phyloP scores from a whole-genome alignment of 495 filamentous ascomycete genomes.

The Penicillium flavigenum region DNA sequence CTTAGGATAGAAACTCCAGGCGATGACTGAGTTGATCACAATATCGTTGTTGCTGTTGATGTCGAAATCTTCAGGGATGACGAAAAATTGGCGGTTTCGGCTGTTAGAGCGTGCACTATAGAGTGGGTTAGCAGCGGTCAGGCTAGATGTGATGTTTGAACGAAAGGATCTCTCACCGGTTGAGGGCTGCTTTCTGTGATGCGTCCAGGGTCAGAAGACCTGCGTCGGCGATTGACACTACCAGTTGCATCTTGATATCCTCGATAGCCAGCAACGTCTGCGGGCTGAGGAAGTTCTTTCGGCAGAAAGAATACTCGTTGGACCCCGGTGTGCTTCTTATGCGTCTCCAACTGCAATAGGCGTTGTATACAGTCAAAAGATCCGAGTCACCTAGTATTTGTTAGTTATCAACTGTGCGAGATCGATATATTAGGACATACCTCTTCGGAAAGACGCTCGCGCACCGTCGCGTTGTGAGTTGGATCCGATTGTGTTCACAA shows the following conservation, averaged over 20 bases:
- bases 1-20: constrained; percentile 94
- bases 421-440: constrained; percentile 23
- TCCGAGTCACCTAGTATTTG: constrained; percentile 71
- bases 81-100: constrained; percentile 73
- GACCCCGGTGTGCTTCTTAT: constrained; percentile 63
- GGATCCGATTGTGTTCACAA: constrained; percentile 79
- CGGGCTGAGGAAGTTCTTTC: constrained; percentile 82
- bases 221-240: constrained; percentile 77
- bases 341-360: constrained; percentile 83
- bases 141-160: constrained; percentile 13
- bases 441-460: constrained; percentile 71
- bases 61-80: constrained; percentile 70
- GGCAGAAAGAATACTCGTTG: constrained; percentile 82
- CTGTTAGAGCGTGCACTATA: constrained; percentile 53
- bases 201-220: constrained; percentile 72
- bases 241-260: constrained; percentile 86
- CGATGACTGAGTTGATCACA: constrained; percentile 74
- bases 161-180: constrained; percentile 37
- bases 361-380: constrained; percentile 87
- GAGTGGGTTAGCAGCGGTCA: constrained; percentile 24
- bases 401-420: constrained; percentile 16
- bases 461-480: constrained; percentile 75
- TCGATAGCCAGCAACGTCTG: constrained; percentile 89
- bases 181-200: constrained; percentile 64
- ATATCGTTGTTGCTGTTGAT: constrained; percentile 73